A percentile compares a stretch with the other conserved stretches of the same genome.
phyloP scores from a whole-genome alignment of 2,329 filamentous ascomycete species.

The Nakataea oryzae region DNA sequence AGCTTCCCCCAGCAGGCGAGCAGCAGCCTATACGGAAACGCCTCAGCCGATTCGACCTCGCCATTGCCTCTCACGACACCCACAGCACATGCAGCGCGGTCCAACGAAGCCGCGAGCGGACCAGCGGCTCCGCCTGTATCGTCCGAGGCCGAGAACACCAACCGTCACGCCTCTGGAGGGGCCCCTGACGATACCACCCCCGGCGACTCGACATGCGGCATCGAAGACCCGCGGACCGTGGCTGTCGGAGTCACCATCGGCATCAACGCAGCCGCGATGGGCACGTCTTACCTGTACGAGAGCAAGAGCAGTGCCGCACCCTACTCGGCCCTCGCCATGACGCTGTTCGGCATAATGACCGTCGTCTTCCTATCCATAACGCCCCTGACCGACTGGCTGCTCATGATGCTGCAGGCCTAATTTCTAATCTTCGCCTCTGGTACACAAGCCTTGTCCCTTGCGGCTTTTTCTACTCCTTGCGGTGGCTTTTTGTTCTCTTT shows the following conservation, averaged over 20 bases:
- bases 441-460: background rate
- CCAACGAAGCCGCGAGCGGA: too few relatives aligned
- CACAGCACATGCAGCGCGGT: background rate
- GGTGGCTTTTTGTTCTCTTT: background rate
- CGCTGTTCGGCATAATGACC: constrained; percentile 43
- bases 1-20: background rate
- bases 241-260: constrained; percentile 42
- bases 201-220: too few relatives aligned
- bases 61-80: too few relatives aligned
- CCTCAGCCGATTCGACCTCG: background rate
- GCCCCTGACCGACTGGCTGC: constrained; percentile 29
- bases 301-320: constrained; percentile 39
- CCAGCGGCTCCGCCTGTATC: background rate
- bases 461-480: background rate
- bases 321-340: constrained; percentile 47
- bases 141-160: background rate
- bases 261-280: constrained; percentile 51
- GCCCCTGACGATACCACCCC: background rate
- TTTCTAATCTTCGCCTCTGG: background rate
- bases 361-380: constrained; percentile 41
- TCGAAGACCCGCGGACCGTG: constrained; percentile 25
- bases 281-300: constrained; percentile 46
- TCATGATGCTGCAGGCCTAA: constrained; percentile 15
- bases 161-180: background rate
- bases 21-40: background rate